Conservation (phyloP, 805 yeast genomes). For the Vanderwaltozyma yarrowii region DNA sequence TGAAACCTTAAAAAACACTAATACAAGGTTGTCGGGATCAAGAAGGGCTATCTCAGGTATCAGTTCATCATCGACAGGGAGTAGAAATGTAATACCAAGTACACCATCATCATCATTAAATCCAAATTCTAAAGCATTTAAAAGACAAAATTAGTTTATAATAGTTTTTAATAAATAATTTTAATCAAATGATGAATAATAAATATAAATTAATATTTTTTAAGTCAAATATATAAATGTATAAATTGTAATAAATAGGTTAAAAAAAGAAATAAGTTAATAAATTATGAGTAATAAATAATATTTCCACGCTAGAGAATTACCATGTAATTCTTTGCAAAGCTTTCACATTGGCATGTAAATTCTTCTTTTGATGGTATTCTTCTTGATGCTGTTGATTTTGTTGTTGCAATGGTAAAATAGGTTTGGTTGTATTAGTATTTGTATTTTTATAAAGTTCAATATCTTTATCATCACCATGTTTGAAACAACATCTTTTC, state of each 20-base stretch:
- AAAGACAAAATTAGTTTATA: background rate
- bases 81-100: slow-evolving; percentile 5
- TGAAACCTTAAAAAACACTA: slow-evolving; percentile 10
- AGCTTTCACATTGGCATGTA: slow-evolving; percentile 23
- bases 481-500: slow-evolving; percentile 85
- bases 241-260: background rate
- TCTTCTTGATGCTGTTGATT: too few relatives aligned
- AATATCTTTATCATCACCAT: slow-evolving; percentile 38
- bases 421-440: background rate
- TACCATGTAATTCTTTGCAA: slow-evolving; percentile 27
- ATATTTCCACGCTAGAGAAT: background rate
- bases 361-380: slow-evolving; percentile 9
- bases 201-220: background rate
- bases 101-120: slow-evolving; percentile 3
- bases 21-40: slow-evolving; percentile 12
- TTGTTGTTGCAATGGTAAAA: too few relatives aligned
- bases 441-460: slow-evolving; percentile 15
- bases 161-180: background rate
- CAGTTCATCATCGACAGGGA: background rate
- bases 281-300: slow-evolving; percentile 2
- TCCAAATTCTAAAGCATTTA: background rate
- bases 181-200: background rate
- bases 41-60: slow-evolving; percentile 4
- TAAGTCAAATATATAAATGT: slow-evolving; percentile 1
- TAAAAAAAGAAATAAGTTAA: slow-evolving; percentile 2